These are phyloP conservation scores for Leishmania lainsoni DNA, from an alignment of 208 protist species.

Conservation along the genomic window DNA sequence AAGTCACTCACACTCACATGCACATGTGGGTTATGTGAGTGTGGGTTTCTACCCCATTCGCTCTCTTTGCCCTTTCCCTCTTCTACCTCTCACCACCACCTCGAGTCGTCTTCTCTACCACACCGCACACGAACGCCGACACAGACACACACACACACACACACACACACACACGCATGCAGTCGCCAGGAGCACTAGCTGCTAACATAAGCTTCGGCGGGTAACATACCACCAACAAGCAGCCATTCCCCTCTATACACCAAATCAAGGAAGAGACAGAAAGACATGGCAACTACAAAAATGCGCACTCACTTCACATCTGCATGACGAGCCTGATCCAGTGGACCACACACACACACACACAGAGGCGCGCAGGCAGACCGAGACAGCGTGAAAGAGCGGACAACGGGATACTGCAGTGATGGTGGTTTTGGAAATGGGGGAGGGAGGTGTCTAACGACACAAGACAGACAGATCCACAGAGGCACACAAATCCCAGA, in stretches of 20 bases:
- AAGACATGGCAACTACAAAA: neutral
- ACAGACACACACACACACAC: slow-evolving; percentile 11
- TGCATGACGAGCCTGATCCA: neutral
- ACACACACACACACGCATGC: slow-evolving; percentile 11
- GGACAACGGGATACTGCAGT: neutral
- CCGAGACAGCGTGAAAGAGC: neutral
- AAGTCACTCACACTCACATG: neutral
- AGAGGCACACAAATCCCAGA: neutral
- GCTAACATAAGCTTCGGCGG: neutral
- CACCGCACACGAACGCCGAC: neutral
- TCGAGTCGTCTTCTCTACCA: too few relatives aligned
- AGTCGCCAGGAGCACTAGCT: too few relatives aligned
- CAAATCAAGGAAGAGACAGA: neutral
- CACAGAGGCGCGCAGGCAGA: neutral
- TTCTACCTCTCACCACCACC: neutral
- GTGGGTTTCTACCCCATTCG: neutral
- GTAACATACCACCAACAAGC: neutral
- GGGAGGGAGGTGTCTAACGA: neutral
- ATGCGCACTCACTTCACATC: neutral
- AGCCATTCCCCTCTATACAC: neutral
- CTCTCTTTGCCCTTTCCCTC: neutral
- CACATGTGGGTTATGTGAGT: neutral
- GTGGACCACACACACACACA: neutral
- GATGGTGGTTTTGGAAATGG: neutral
- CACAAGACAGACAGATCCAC: neutral